Evolutionary conservation across 352 stramenopile genomes (phyloP), one percentile per base, ranked within the genome.

Genomic region (Phytophthora multivora): DNA sequence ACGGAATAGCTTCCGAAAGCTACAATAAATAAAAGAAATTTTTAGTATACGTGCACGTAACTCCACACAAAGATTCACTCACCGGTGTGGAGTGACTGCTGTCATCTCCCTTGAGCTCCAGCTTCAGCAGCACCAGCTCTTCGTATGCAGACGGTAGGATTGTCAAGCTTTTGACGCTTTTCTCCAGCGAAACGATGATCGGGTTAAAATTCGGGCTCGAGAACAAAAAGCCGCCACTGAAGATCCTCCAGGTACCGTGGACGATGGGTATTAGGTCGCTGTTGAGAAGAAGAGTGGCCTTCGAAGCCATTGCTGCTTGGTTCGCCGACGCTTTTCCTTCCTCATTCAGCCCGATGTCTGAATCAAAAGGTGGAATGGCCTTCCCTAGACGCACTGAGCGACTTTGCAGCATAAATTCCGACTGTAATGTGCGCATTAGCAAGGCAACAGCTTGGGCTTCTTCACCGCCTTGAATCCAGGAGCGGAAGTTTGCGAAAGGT

Each of bases 381-480:
- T 71, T 69, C 8, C 82, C 82, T 1, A 91, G 58, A 8, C 73
- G 59, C 13, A 91, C 57, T 13, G 70, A 77, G 4, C 68, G 59
- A 36, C 70, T 85, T 31, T 86, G 68, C 0, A 90, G 59, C 66
- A 91, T 91, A 41, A 89, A 90, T 9, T 88, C 79, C 0, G 84
- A 93, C 41, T 77, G 71, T 3, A 93, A 62, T 1, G 69, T 71
- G 3, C 59, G 48, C 13, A 86, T 63, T 9, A 88, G 40, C 7
- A 69, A 58, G 3, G 67, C 61, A 28, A 81, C 75, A 41, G 69
- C 73, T 4, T 81, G 65, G 4, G 72, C 71, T 57, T 93, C 82
- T 7, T 68, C 42, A 0, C 80, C 78, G 1, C 43, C 28, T 39
- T 87, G 73, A 42, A 84, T 60, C 84, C 84, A 93, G 11, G 82